Evolutionary conservation across 2,329 filamentous ascomycete genomes (phyloP), one percentile per base, ranked within the genome.

Genomic region (Aspergillus sojae): DNA sequence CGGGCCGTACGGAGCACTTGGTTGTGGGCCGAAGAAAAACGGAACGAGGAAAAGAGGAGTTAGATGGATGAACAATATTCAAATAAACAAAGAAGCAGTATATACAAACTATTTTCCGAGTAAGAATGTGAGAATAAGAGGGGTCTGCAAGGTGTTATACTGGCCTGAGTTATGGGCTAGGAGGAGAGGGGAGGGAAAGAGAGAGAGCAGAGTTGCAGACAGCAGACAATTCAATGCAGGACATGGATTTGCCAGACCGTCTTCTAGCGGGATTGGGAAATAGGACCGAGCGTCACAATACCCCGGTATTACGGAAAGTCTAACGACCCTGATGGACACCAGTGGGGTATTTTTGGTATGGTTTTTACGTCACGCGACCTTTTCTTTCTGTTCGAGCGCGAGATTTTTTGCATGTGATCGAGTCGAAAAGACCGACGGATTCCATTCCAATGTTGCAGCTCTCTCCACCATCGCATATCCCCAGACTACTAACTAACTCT

Each of bases 331-430:
- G 39, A 32, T n/a, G 19, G 56, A 21, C n/a, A 9, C 12, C 21
- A 28, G 28, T 26, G 14, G 1, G 4, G 70, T 72, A 73, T 67
- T 67, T 69, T 68, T 67, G 58, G 74, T 77, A 75, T 54, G 62
- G 16, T 11, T 23, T 58, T 73, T 76, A 76, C 73, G 70, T 76
- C 74, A 77, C 74, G 74, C 74, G 74, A 72, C 70, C 71, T 48
- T 34, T 28, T 21, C 39, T 41, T 19, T 41, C 39, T 41, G 39
- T 52, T 48, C 23, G 43, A 59, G 65, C 32, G 57, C 46, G 45
- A 65, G 43, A 61, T 45, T 72, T 73, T 76, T 76, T 70, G 71
- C 75, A 77, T 77, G 75, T 77, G 75, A 77, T 76, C 64, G 65
- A 60, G 58, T 67, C 56, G 61, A 70, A 69, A 67, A 65, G 66